Percentiles rank a stretch among this genome's conserved stretches.
Evolutionary conservation across 2,329 filamentous ascomycete species (phyloP).

Genomic region (Scedosporium dehoogii): DNA sequence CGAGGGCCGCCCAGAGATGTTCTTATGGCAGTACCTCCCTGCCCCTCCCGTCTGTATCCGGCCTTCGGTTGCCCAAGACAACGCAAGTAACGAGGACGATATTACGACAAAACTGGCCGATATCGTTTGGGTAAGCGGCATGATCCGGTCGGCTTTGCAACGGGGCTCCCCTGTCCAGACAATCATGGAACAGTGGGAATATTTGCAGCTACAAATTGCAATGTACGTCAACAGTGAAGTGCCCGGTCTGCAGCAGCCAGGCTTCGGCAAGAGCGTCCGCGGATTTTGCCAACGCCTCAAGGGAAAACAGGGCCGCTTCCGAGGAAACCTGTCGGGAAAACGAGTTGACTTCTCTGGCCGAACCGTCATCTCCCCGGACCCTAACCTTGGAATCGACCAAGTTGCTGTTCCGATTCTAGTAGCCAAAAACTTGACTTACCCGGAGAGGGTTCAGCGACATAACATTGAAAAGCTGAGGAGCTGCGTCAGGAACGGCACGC

Average conservation of each 20-base stretch:
- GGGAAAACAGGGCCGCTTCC: conserved; percentile 93
- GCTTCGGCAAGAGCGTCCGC: conserved; percentile 78
- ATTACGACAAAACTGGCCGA: conserved; percentile 95
- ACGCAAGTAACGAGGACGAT: conserved; percentile 90
- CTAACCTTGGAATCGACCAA: conserved; percentile 86
- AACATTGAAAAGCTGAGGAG: conserved; percentile 75
- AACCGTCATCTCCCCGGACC: conserved; percentile 95
- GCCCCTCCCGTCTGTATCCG: conserved; percentile 90
- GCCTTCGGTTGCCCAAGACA: conserved; percentile 88
- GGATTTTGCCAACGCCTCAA: conserved; percentile 94
- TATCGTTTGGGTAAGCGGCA: conserved; percentile 84
- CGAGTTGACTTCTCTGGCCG: conserved; percentile 97
- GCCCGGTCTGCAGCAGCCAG: conserved; percentile 80
- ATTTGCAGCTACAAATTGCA: conserved; percentile 85
- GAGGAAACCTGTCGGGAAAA: conserved; percentile 94
- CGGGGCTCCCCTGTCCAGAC: conserved; percentile 79
- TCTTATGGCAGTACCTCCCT: conserved; percentile 93
- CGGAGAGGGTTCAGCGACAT: conserved; percentile 73
- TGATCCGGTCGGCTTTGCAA: conserved; percentile 72
- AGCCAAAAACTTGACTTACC: conserved; percentile 94
- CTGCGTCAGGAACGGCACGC: conserved; percentile 65
- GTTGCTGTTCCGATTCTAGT: conserved; percentile 86
- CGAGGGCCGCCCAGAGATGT: conserved; percentile 88
- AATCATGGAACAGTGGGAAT: conserved; percentile 98
- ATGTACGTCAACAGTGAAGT: conserved; percentile 98